Base-by-base conservation (phyloP, 192 early-diverging fungal species). In the Linnemannia zychae region DNA sequence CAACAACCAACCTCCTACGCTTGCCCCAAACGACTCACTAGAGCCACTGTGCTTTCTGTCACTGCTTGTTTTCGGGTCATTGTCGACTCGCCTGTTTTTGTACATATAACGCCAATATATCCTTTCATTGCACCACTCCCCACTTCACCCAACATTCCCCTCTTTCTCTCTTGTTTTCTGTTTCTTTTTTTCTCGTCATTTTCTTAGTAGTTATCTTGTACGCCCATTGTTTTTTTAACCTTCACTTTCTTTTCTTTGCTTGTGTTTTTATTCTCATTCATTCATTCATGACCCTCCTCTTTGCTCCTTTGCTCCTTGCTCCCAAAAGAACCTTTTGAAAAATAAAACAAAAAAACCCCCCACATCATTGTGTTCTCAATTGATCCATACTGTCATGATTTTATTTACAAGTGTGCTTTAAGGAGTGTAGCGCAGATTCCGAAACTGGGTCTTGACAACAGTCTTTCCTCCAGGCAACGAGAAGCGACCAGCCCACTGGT, bases 401-500 rank as follows among this genome's bases (percentile, higher is more conserved):
- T 9, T 72, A 50, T 71, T 38, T 71, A 48, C 70, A 20, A 28
- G 2, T 3, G n/a, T 0, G 36, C 28, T 66, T 34, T 69, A 75
- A 44, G 82, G 82, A 33, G 40, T 70, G 40, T 78, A 78, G 0
- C 49, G 67, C 66, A 84, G 57, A 47, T 84, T 84, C 34, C 67
- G 18, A 48, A 84, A 84, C 34, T 73, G 67, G 13, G 65, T 72
- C 28, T 65, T 53, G 9, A 75, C 48, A n/a, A 65, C 44, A 0
- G 16, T 18, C 31, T 22, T 50, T 31, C 34, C 20, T 34, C 65
- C 60, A 16, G 74, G 77, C 69, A 63, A 79, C 0, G 33, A 17
- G 66, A 85, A 85, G 22, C 72, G 75, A 24, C 83, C 83, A 4
- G 83, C 83, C 83, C 83, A 85, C 11, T 37, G 4, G 48, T 72